A percentile compares a stretch with the other conserved stretches of the same genome.
Evolutionary conservation across 148 eudicot genomes (phyloP).

Genomic region (Euryodendron excelsum): DNA sequence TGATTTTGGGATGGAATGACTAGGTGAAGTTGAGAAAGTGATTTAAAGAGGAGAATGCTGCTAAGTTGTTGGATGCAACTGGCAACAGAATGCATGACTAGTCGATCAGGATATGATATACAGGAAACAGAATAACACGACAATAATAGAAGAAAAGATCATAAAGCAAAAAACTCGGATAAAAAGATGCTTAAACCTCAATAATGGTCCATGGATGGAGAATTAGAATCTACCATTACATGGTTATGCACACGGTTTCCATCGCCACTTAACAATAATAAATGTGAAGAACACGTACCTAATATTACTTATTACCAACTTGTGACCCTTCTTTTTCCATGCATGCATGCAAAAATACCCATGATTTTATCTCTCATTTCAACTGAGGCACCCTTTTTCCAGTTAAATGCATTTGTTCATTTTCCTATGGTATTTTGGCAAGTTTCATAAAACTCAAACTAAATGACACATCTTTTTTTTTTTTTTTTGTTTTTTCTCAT

Average conservation of each 20-base stretch:
- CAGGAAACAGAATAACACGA: conserved; percentile 33
- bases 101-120: conserved; percentile 17
- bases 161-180: conserved; percentile 32
- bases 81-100: conserved; percentile 31
- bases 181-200: conserved; percentile 42
- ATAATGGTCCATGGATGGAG: conserved; percentile 39
- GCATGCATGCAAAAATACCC: background rate
- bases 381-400: background rate
- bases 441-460: too few species aligned
- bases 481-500: too few species aligned
- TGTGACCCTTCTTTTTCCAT: background rate
- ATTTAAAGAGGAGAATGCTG: conserved; percentile 28
- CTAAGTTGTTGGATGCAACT: conserved; percentile 29
- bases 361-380: background rate
- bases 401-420: too few species aligned
- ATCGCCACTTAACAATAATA: too few species aligned
- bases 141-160: conserved; percentile 34
- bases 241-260: conserved; percentile 4
- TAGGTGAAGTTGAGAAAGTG: background rate
- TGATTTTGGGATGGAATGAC: conserved; percentile 10
- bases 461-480: too few species aligned
- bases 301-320: background rate
- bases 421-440: too few species aligned
- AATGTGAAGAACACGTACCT: too few species aligned
- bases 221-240: conserved; percentile 42